Evolutionary conservation across 352 stramenopile genomes (phyloP), one percentile per base, ranked within the genome.

Genomic region (Salisapilia sapeloensis): DNA sequence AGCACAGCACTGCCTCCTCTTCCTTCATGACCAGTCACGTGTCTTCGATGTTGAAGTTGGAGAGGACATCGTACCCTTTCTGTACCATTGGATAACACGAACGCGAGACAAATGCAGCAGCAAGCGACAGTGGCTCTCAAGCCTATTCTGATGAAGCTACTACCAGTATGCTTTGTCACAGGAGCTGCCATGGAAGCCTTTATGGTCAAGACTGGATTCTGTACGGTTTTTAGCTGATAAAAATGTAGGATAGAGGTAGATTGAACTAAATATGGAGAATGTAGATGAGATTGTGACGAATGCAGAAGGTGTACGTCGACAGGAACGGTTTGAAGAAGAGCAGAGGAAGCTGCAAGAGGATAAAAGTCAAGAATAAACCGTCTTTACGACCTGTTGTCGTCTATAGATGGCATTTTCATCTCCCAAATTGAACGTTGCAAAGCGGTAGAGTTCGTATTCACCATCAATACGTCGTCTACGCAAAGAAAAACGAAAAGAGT

Each of bases 141-240:
- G 35, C 67, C 70, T 44, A 80, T 90, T 37, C 52, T 90, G 19
- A 64, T 66, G 47, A 90, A 90, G 46, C 53, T 87, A 24, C 48
- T 92, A 42, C 77, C 77, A 21, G 32, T 87, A 11, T 90, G 76
- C 53, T 92, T 92, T 46, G 43, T 83, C 22, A 75, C 65, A 21
- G 77, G 77, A 30, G 75, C 75, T 11, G 62, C 47, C 19, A 87
- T 92, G 57, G 77, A 92, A 52, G 25, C 67, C 9, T 89, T 92
- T 42, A 92, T 92, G 77, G 75, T 92, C 50, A 86, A 90, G 40
- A 86, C 74, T 0, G 74, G 70, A 20, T 90, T 90, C 45, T 90
- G 74, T 90, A 50, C 45, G 74, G 14, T 53, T 9, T 4, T 20
- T 2, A 11, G 13, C 23, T 47, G n/a, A 17, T 12, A n/a, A 10